A percentile compares a stretch with the other conserved stretches of the same genome.
phyloP scores from a whole-genome alignment of 1,284 basidiomycete genomes.

The Boletus semigastroideus region DNA sequence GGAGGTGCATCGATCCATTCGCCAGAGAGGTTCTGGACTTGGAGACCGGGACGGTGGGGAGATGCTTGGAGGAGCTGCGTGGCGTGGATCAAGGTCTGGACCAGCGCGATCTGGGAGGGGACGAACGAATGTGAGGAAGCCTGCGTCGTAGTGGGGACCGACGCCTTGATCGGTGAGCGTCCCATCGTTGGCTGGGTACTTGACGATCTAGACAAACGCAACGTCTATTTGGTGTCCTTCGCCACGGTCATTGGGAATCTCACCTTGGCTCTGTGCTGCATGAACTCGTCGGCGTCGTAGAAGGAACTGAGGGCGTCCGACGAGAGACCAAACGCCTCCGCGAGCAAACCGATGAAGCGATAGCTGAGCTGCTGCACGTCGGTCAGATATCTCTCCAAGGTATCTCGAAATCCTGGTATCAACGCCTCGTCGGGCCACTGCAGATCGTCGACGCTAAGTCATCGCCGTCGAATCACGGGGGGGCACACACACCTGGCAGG shows the following conservation, averaged over 20 bases:
- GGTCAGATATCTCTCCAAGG: slow-evolving; percentile 27
- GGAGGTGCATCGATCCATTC: slow-evolving; percentile 53
- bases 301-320: slow-evolving; percentile 32
- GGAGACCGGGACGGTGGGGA: slow-evolving; percentile 38
- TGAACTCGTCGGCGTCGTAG: slow-evolving; percentile 31
- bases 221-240: not conserved
- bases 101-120: too few relatives aligned
- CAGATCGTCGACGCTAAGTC: not conserved
- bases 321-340: slow-evolving; percentile 32
- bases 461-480: not conserved
- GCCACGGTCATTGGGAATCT: not conserved
- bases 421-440: slow-evolving; percentile 41
- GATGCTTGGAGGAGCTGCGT: slow-evolving; percentile 45
- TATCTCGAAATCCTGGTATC: slow-evolving; percentile 37
- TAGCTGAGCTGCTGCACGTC: slow-evolving; percentile 31
- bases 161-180: slow-evolving; percentile 39
- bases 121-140: slow-evolving; percentile 44
- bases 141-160: slow-evolving; percentile 42
- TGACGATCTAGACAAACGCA: slow-evolving; percentile 32
- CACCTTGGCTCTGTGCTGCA: slow-evolving; percentile 36
- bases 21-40: slow-evolving; percentile 44
- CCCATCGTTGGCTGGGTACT: slow-evolving; percentile 37
- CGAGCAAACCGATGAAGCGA: slow-evolving; percentile 26
- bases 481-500: slow-evolving; percentile 35
- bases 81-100: not conserved